These are phyloP conservation scores for Chrysosporium keratinophilum DNA, from an alignment of 2,329 filamentous ascomycete species.

Conservation along the genomic window DNA sequence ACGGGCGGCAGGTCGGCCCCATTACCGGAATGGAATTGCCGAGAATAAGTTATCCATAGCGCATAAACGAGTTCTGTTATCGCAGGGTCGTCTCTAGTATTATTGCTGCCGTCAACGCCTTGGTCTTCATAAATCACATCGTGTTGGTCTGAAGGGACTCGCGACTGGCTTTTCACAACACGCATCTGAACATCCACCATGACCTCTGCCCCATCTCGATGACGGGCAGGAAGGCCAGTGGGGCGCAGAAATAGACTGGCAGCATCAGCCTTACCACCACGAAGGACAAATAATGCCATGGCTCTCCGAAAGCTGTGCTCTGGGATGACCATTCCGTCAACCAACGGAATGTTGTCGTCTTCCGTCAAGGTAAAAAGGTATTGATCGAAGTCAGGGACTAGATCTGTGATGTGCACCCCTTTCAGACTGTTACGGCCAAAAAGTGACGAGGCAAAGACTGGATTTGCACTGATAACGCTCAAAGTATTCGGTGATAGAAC, in stretches of 20 bases:
- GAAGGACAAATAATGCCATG: conserved; percentile 68
- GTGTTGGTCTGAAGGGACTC: conserved; percentile 41
- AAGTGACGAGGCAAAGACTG: conserved; percentile 81
- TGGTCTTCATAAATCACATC: conserved; percentile 48
- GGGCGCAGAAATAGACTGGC: conserved; percentile 70
- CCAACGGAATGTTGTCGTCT: conserved; percentile 70
- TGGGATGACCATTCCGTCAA: conserved; percentile 92
- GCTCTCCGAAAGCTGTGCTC: conserved; percentile 93
- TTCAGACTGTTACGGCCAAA: conserved; percentile 83
- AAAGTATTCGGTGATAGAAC: conserved; percentile 72
- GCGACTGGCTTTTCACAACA: conserved; percentile 80
- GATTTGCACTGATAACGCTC: conserved; percentile 82
- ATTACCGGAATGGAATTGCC: conserved; percentile 72
- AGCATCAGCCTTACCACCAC: conserved; percentile 71
- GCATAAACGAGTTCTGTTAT: conserved; percentile 78
- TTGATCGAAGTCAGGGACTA: conserved; percentile 80
- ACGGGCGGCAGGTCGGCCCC: conserved; percentile 48
- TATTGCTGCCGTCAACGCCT: conserved; percentile 33
- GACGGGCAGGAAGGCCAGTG: conserved; percentile 71
- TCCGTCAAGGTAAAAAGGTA: conserved; percentile 71
- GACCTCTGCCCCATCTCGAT: conserved; percentile 83
- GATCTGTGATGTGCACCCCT: conserved; percentile 63
- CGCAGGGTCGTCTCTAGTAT: conserved; percentile 39
- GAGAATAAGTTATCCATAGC: conserved; percentile 92
- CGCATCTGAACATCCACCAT: conserved; percentile 95